Base-by-base conservation (phyloP, 371 early-diverging fungal genomes). In the Phascolomyces articulosus region DNA sequence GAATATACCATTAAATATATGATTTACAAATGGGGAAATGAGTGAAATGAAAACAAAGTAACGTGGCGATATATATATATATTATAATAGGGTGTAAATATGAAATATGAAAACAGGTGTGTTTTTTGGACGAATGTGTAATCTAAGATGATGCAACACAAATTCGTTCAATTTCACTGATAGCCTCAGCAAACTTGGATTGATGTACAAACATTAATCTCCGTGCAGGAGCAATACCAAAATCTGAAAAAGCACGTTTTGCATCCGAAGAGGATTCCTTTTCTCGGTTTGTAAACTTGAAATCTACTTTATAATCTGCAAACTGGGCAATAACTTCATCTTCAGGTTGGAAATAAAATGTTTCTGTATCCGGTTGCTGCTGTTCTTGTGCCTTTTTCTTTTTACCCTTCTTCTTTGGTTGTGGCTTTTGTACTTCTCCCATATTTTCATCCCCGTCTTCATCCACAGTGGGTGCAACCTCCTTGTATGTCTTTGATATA, bases 291-390 rank as follows among this genome's bases (percentile, higher is more conserved):
- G 90, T 84, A 53, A 91, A 83, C 69, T 88, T 88, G 72, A 84
- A 95, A 67, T 95, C 95, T 24, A 73, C 78, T 48, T 72, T 72
- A 55, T 76, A 64, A 18, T 64, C 61, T 26, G 81, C 73, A 40
- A 79, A 75, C 58, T 70, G 72, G 20, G 68, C 87, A 51, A 96
- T 84, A 58, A 96, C 86, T 69, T 96, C 96, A 70, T 98, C 98
- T 70, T 98, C 98, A 0, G 93, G 85, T 70, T 96, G 95, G 68
- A 93, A 88, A 69, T 91, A 93, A 71, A 92, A 91, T 0, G 86
- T 77, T 31, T 78, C 70, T 18, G 47, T 1, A 34, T 34, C 55
- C 2, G 66, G 47, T 20, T 23, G 44, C 29, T 48, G 65, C 18
- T 13, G 38, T 15, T 23, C 34, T 2, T 13, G n/a, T 44, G 21